phyloP scores from a whole-genome alignment of 129 eudicot genomes.

The Mikania micrantha region DNA sequence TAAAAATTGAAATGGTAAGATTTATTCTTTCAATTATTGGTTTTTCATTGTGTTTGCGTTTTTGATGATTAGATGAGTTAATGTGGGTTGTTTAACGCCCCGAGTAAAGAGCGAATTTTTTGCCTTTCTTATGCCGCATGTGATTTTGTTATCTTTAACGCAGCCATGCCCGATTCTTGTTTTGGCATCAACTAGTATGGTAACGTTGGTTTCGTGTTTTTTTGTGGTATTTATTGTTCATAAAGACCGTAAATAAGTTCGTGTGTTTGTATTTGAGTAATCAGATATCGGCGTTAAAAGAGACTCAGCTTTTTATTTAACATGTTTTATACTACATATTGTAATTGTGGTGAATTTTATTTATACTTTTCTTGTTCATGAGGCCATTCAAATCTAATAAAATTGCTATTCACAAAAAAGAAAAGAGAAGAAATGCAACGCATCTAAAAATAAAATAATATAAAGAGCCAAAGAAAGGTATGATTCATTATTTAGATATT shows the following conservation, averaged over 20 bases:
- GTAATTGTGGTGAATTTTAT: too few relatives aligned
- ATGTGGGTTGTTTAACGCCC: slow-evolving; percentile 25
- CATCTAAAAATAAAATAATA: too few relatives aligned
- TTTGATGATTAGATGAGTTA: slow-evolving; percentile 26
- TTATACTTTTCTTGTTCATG: too few relatives aligned
- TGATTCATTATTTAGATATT: not conserved
- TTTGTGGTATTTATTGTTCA: slow-evolving; percentile 31
- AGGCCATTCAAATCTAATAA: too few relatives aligned
- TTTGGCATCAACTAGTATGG: slow-evolving; percentile 5
- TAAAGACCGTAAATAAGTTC: too few relatives aligned
- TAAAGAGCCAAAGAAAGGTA: not conserved
- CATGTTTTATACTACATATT: too few relatives aligned
- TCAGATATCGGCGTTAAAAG: too few relatives aligned
- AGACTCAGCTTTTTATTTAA: too few relatives aligned
- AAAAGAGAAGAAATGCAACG: too few relatives aligned
- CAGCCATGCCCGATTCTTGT: slow-evolving; percentile 2
- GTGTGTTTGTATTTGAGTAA: too few relatives aligned
- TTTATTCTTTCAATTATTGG: slow-evolving; percentile 18
- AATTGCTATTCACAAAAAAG: too few relatives aligned
- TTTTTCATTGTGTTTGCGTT: slow-evolving; percentile 15
- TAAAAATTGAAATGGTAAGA: slow-evolving; percentile 25
- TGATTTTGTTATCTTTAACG: slow-evolving; percentile 11
- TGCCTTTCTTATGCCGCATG: slow-evolving; percentile 28
- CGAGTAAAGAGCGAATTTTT: slow-evolving; percentile 57
- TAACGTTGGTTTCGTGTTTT: slow-evolving; percentile 25